Conservation (phyloP, 441 rosid species). For the Corymbia calophylla region DNA sequence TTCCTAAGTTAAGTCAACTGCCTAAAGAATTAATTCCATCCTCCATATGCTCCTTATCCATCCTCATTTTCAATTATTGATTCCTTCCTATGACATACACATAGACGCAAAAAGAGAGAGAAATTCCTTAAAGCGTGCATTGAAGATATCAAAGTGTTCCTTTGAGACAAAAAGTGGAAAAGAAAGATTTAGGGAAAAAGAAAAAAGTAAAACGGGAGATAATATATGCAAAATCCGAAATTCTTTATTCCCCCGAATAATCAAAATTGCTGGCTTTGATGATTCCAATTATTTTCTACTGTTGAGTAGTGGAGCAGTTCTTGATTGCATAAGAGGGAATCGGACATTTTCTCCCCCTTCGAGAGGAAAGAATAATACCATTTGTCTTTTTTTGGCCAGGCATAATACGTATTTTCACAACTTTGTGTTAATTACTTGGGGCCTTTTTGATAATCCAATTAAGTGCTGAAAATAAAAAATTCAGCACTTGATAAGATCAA, state of each 20-base stretch:
- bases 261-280: neutral
- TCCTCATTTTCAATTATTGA: neutral
- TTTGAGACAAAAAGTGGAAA: neutral
- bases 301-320: neutral
- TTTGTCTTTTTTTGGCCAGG: neutral
- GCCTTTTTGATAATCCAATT: neutral
- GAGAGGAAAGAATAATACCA: neutral
- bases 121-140: neutral
- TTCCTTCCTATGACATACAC: neutral
- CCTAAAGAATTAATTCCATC: neutral
- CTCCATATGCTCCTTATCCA: neutral
- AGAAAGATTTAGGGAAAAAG: neutral
- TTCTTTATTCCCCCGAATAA: neutral
- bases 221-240: neutral
- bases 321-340: neutral
- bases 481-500: neutral
- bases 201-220: neutral
- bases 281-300: neutral
- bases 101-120: neutral
- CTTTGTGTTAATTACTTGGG: neutral
- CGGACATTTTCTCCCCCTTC: neutral
- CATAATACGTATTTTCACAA: neutral
- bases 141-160: neutral
- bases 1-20: neutral
- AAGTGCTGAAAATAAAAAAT: neutral